These are phyloP conservation scores for Clarireedia homoeocarpa DNA, from an alignment of 2,329 filamentous ascomycete genomes.

Conservation along the genomic window DNA sequence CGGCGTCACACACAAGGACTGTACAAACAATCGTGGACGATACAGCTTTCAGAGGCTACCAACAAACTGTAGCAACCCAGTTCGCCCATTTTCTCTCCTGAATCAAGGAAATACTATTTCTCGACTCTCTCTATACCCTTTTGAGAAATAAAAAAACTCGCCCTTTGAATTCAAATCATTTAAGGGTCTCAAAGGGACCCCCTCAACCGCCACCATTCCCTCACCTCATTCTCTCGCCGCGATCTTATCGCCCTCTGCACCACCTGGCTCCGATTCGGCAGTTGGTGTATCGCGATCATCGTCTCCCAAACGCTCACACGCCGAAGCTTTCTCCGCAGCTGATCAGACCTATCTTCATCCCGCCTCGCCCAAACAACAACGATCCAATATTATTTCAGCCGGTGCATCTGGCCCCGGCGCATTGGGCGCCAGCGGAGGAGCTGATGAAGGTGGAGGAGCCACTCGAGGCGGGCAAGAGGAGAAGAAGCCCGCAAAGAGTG, in stretches of 20 bases:
- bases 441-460: slow-evolving; percentile 22
- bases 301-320: slow-evolving; percentile 28
- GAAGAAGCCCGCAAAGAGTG: slow-evolving; percentile 31
- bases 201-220: slow-evolving; percentile 30
- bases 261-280: slow-evolving; percentile 17
- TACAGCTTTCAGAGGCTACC: slow-evolving; percentile 2
- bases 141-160: slow-evolving; percentile 2
- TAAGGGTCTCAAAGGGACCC: slow-evolving; percentile 21
- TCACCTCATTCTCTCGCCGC: slow-evolving; percentile 30
- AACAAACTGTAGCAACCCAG: slow-evolving; percentile 8
- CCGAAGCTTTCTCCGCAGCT: slow-evolving; percentile 26
- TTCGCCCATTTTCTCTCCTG: slow-evolving; percentile 1
- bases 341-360: slow-evolving; percentile 25
- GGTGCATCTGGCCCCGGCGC: slow-evolving; percentile 20
- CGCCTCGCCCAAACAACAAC: slow-evolving; percentile 24
- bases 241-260: slow-evolving; percentile 29
- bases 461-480: slow-evolving; percentile 33
- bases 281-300: slow-evolving; percentile 21
- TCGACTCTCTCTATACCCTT: slow-evolving; percentile 2
- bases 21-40: slow-evolving; percentile 6
- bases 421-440: slow-evolving; percentile 21
- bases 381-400: slow-evolving; percentile 19
- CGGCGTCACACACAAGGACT: slow-evolving; percentile 1
- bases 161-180: not conserved
- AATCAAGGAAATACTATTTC: slow-evolving; percentile 4